Percentiles rank a stretch among this genome's conserved stretches.
These are phyloP conservation scores for Endocalyx cinctus DNA, from an alignment of 2,329 filamentous ascomycete genomes.

Conservation along the genomic window DNA sequence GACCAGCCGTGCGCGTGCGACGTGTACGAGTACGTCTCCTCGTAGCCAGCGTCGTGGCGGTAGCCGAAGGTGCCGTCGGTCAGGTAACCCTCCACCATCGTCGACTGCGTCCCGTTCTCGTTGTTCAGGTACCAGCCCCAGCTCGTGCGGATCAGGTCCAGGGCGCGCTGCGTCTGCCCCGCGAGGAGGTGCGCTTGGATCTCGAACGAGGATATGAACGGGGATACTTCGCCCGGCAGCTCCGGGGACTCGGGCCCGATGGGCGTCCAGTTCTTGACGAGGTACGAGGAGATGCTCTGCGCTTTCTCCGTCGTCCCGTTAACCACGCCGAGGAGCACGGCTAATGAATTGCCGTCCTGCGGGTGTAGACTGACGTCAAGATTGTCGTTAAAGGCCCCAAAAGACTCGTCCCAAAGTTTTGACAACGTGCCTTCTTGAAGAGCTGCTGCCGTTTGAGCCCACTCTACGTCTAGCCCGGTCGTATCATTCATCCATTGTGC, in stretches of 20 bases:
- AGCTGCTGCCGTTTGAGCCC: slow-evolving; percentile 25
- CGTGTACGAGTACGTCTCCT: slow-evolving; percentile 40
- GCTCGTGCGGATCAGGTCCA: slow-evolving; percentile 49
- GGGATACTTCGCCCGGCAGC: slow-evolving; percentile 51
- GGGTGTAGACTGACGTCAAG: slow-evolving; percentile 36
- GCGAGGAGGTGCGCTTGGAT: slow-evolving; percentile 51
- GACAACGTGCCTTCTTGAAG: slow-evolving; percentile 42
- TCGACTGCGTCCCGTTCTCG: slow-evolving; percentile 52
- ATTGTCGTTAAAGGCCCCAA: slow-evolving; percentile 52
- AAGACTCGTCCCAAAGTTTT: slow-evolving; percentile 42
- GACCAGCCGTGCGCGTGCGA: slow-evolving; percentile 49
- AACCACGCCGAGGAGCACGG: slow-evolving; percentile 44
- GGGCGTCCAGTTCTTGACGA: slow-evolving; percentile 49
- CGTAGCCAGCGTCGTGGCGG: slow-evolving; percentile 46
- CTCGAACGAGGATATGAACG: slow-evolving; percentile 56
- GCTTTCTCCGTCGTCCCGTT: slow-evolving; percentile 27
- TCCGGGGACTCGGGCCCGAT: slow-evolving; percentile 54
- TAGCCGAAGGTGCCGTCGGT: slow-evolving; percentile 54
- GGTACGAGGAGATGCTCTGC: slow-evolving; percentile 35
- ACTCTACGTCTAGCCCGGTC: neutral
- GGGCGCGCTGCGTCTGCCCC: slow-evolving; percentile 42
- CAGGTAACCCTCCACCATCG: slow-evolving; percentile 56
- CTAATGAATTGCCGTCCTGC: slow-evolving; percentile 57
- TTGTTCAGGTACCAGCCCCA: slow-evolving; percentile 60
- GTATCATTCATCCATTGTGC: slow-evolving; percentile 38